Percentiles rank a stretch among this genome's conserved stretches.
Conservation (phyloP, 768 basidiomycete species). For the Mycena rebaudengoi region DNA sequence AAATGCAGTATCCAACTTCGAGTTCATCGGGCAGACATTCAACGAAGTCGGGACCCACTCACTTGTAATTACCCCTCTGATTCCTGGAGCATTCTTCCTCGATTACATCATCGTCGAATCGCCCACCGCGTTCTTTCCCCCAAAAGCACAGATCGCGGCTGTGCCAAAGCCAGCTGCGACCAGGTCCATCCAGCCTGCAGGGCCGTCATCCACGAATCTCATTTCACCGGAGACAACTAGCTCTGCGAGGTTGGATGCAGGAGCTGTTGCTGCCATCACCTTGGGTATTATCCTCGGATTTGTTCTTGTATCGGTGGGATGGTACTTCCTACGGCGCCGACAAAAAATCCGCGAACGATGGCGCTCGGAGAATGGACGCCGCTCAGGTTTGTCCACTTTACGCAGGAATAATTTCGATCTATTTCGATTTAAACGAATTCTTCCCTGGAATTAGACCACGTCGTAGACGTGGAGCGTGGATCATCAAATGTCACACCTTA, state of each 20-base stretch:
- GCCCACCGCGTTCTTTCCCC: background rate
- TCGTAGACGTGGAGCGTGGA: background rate
- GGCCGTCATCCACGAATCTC: background rate
- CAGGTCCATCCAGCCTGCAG: too few species aligned
- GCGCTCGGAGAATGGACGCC: background rate
- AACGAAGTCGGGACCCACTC: background rate
- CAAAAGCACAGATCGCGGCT: background rate
- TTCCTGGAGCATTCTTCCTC: background rate
- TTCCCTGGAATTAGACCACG: too few species aligned
- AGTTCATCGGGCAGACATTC: slow-evolving; percentile 1
- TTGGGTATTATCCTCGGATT: background rate
- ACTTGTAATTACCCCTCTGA: slow-evolving; percentile 3
- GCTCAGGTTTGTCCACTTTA: background rate
- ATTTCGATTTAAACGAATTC: too few species aligned
- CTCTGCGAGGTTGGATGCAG: background rate
- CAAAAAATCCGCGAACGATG: background rate
- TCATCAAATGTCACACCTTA: background rate
- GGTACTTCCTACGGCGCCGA: background rate
- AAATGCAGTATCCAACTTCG: background rate
- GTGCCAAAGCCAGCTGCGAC: background rate
- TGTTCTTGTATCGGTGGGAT: background rate
- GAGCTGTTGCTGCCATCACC: background rate
- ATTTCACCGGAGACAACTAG: background rate
- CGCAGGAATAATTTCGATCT: background rate
- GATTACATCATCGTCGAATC: slow-evolving; percentile 6